Percentiles rank a stretch among this genome's conserved stretches.
phyloP scores from a whole-genome alignment of 2,329 filamentous ascomycete species.

The Dothiorella sarmentorum region DNA sequence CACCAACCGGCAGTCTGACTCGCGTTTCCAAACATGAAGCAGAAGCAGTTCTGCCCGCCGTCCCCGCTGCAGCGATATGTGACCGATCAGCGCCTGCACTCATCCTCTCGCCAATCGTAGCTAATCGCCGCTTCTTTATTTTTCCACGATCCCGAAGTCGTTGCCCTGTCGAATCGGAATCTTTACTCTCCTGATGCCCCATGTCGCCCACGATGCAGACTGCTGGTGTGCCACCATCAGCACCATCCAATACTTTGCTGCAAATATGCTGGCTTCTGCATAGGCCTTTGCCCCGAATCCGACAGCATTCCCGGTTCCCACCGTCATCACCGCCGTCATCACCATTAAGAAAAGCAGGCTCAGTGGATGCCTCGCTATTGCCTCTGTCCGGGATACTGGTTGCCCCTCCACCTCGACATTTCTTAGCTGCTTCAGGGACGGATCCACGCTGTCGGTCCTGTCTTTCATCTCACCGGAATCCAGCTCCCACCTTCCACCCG shows the following conservation, averaged over 20 bases:
- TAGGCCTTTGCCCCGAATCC: neutral
- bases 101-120: conserved; percentile 4
- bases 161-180: conserved; percentile 8
- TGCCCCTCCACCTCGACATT: neutral
- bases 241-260: neutral
- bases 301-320: neutral
- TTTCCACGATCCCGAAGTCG: neutral
- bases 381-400: neutral
- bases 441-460: neutral
- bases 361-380: conserved; percentile 11
- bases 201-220: neutral
- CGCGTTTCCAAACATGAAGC: conserved; percentile 4
- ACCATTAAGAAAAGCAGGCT: too few species aligned
- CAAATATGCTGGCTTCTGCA: neutral
- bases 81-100: neutral
- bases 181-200: conserved; percentile 16
- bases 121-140: neutral
- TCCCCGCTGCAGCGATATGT: neutral
- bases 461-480: conserved; percentile 8
- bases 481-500: conserved; percentile 10
- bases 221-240: neutral
- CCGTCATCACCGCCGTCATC: conserved; percentile 6
- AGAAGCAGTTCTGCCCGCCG: neutral
- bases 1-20: neutral
- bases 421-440: neutral